These are phyloP conservation scores for Paxillus rubicundulus DNA, from an alignment of 768 basidiomycete species.

Conservation along the genomic window DNA sequence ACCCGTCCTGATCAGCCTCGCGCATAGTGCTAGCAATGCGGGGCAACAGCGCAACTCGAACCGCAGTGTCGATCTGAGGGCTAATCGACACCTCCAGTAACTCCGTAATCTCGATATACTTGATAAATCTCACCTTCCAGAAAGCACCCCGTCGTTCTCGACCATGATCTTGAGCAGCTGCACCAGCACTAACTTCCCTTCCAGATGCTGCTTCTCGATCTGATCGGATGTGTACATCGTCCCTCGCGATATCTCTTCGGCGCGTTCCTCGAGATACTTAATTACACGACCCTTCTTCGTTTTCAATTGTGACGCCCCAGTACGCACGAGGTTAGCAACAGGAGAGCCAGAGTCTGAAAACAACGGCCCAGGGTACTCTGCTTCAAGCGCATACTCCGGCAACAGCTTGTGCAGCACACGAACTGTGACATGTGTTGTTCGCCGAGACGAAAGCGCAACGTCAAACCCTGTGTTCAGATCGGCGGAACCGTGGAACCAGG, in stretches of 20 bases:
- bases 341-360: slow-evolving; percentile 71
- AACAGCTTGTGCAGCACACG: slow-evolving; percentile 66
- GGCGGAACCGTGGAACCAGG: slow-evolving; percentile 78
- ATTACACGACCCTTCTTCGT: slow-evolving; percentile 78
- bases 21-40: slow-evolving; percentile 36
- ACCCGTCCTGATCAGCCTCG: slow-evolving; percentile 21
- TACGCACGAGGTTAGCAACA: slow-evolving; percentile 65
- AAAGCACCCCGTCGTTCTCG: slow-evolving; percentile 84
- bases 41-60: slow-evolving; percentile 72
- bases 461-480: slow-evolving; percentile 73
- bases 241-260: slow-evolving; percentile 74
- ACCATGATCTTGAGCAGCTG: slow-evolving; percentile 77
- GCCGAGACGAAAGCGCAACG: slow-evolving; percentile 69
- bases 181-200: slow-evolving; percentile 74
- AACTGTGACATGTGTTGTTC: slow-evolving; percentile 67
- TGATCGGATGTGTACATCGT: slow-evolving; percentile 64
- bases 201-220: slow-evolving; percentile 55
- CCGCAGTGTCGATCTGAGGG: slow-evolving; percentile 66
- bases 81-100: slow-evolving; percentile 34
- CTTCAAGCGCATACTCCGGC: slow-evolving; percentile 60
- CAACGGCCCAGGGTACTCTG: slow-evolving; percentile 83
- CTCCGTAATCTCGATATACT: neutral
- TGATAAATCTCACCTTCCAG: slow-evolving; percentile 67
- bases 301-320: slow-evolving; percentile 62
- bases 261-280: slow-evolving; percentile 73